Base-by-base conservation (phyloP, 2,329 filamentous ascomycete species). In the Ophiostoma ulmi region DNA sequence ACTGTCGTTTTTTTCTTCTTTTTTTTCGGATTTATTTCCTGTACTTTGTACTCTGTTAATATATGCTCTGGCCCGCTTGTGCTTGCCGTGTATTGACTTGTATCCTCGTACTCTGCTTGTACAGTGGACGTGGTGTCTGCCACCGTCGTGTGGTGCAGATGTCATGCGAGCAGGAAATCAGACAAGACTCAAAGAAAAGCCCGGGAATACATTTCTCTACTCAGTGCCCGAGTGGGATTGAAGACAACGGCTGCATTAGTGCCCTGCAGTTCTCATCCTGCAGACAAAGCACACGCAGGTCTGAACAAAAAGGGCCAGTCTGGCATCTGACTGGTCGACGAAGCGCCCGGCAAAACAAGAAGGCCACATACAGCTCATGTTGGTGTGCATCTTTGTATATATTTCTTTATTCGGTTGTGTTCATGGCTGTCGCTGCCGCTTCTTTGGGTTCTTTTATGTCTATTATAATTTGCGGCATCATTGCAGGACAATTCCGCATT, bases 281-380 rank as follows among this genome's bases (percentile, higher is more conserved):
- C 52, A 58, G 52, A 69, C 65, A 66, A 52, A 64, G 58, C 67
- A 69, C 70, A 64, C 39, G 58, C 14, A 22, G 6, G 35, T 13
- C 36, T 36, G 38, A 41, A 48, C 13, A 17, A 13, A 22, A 22
- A 39, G 35, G 35, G 61, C 31, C 61, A n/a, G 20, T 44, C 65
- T 52, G 26, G 26, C 39, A 44, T 70, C 63, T 70, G 69, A 72
- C 67, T 72, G 71, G 71, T 63, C 69, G 69, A 48, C 69, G 71
- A 72, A 72, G 71, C 71, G 71, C 71, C 69, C 35, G 63, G 63
- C 36, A 26, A 22, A 58, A 58, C n/a, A 13, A 55, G 22, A 26
- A 26, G n/a, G 20, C 22, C 26, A 35, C 58, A 55, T n/a, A 48
- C 44, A 3, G 38, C 6, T 13, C 6, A 39, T 10, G 38, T 39